phyloP scores from a whole-genome alignment of 345 rosid species.

The Salix dunnii region DNA sequence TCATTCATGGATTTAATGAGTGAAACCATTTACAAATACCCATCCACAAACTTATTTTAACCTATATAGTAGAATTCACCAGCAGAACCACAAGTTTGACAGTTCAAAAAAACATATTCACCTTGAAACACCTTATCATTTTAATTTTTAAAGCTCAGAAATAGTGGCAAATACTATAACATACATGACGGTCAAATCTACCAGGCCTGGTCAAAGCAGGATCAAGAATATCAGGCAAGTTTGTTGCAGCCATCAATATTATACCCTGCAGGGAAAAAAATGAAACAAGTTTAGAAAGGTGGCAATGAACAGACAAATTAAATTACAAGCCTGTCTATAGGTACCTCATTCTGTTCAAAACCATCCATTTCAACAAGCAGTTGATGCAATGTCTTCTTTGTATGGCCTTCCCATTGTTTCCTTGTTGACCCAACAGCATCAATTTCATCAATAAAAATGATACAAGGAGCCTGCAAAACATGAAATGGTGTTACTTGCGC shows the following conservation, averaged over 20 bases:
- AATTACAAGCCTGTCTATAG: slow-evolving; percentile 2
- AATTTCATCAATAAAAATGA: slow-evolving; percentile 95
- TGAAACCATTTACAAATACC: background rate
- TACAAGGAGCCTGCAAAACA: slow-evolving; percentile 83
- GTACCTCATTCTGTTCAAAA: slow-evolving; percentile 96
- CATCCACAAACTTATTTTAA: background rate
- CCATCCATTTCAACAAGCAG: slow-evolving; percentile 99
- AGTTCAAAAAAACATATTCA: slow-evolving; percentile 3
- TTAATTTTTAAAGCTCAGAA: background rate
- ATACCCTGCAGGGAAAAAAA: slow-evolving; percentile 65
- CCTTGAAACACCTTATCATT: background rate
- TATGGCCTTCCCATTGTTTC: slow-evolving; percentile 99
- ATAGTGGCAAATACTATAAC: slow-evolving; percentile 24
- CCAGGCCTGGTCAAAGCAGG: slow-evolving; percentile 99
- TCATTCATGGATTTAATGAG: slow-evolving; percentile 1
- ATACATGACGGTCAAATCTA: slow-evolving; percentile 97
- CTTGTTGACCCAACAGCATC: slow-evolving; percentile 98
- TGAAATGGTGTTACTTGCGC: background rate
- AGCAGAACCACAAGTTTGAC: background rate
- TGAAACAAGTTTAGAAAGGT: slow-evolving; percentile 11
- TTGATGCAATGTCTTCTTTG: slow-evolving; percentile 98
- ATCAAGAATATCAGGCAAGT: slow-evolving; percentile 97
- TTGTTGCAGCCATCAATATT: slow-evolving; percentile 97
- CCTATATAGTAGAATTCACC: background rate
- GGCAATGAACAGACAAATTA: background rate